Percentiles rank a stretch among this genome's conserved stretches.
Evolutionary conservation across 345 rosid genomes (phyloP).

Genomic region (Melaleuca alternifolia): DNA sequence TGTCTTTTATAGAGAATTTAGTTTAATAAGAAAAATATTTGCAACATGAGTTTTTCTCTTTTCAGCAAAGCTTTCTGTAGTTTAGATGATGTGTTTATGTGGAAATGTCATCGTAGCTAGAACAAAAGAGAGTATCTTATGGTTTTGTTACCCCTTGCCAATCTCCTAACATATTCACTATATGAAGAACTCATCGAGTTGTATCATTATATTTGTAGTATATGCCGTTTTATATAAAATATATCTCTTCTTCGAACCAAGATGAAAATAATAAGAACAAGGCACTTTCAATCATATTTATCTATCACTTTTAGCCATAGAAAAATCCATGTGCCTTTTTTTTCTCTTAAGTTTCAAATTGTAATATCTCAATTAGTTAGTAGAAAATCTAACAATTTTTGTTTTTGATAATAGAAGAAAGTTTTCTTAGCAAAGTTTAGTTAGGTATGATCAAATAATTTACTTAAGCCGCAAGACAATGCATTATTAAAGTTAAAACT

Average conservation of each 20-base stretch:
- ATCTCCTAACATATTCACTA: not conserved
- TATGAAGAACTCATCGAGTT: not conserved
- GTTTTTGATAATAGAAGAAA: not conserved
- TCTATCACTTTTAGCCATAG: not conserved
- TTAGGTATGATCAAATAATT: not conserved
- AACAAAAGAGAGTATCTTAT: not conserved
- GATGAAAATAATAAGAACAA: not conserved
- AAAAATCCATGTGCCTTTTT: not conserved
- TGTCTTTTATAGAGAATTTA: not conserved
- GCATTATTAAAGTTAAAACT: not conserved
- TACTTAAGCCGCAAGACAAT: not conserved
- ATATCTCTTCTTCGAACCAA: not conserved
- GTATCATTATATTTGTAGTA: not conserved
- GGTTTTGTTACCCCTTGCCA: not conserved
- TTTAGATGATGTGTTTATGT: too few species aligned
- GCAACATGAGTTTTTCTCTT: not conserved
- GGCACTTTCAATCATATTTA: not conserved
- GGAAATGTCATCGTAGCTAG: too few species aligned
- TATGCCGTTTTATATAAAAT: not conserved
- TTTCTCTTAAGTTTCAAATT: not conserved
- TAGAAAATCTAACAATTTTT: not conserved
- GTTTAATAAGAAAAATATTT: not conserved
- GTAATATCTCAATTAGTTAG: not conserved
- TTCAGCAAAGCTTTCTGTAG: not conserved
- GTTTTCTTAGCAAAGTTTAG: not conserved